phyloP scores from a whole-genome alignment of 1,284 basidiomycete species.

The Cutaneotrichosporon spelunceum region DNA sequence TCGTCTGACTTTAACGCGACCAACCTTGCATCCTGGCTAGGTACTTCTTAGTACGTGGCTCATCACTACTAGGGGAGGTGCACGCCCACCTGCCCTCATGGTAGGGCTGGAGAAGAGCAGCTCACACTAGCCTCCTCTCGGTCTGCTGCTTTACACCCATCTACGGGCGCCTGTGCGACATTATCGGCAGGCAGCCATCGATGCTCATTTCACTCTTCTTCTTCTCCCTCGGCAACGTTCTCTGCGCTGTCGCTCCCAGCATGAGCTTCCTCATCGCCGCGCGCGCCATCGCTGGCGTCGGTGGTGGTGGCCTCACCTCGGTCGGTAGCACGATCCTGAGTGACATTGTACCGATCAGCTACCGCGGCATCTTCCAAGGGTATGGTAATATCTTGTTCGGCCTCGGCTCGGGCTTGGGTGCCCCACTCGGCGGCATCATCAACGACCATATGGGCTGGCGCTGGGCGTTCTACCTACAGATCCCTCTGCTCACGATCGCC shows the following conservation, averaged over 20 bases:
- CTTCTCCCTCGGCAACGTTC: constrained; percentile 76
- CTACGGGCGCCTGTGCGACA: constrained; percentile 82
- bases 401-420: constrained; percentile 60
- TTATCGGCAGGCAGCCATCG: constrained; percentile 74
- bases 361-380: constrained; percentile 83
- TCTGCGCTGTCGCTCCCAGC: constrained; percentile 75
- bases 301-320: constrained; percentile 67
- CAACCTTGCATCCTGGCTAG: constrained; percentile 74
- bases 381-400: constrained; percentile 69
- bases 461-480: constrained; percentile 61
- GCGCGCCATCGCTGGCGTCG: constrained; percentile 81
- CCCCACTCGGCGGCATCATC: constrained; percentile 82
- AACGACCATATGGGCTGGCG: constrained; percentile 77
- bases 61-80: neutral
- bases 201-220: constrained; percentile 68
- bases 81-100: neutral
- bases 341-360: constrained; percentile 62
- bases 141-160: constrained; percentile 85
- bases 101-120: neutral
- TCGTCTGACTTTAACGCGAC: constrained; percentile 48
- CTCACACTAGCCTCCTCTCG: constrained; percentile 60
- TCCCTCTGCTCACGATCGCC: constrained; percentile 69
- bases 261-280: constrained; percentile 79
- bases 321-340: constrained; percentile 45
- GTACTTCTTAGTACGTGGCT: constrained; percentile 59